A percentile compares a stretch with the other conserved stretches of the same genome.
phyloP scores from a whole-genome alignment of 73 alveolate genomes.

The Paramecium pentaurelia region DNA sequence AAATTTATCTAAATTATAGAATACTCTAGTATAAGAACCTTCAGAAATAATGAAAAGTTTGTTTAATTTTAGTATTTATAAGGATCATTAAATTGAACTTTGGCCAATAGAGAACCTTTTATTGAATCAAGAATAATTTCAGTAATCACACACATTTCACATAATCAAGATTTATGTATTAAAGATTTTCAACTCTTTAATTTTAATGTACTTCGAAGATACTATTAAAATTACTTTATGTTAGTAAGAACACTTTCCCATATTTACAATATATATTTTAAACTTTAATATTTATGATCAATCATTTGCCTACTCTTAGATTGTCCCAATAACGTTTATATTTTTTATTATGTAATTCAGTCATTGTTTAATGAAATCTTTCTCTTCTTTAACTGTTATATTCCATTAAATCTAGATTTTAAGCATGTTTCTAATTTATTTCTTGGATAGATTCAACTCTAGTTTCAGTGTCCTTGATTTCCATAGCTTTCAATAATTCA shows the following conservation, averaged over 20 bases:
- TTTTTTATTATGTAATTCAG: conserved; percentile 29
- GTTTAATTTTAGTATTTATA: conserved; percentile 87
- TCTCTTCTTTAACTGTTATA: not conserved
- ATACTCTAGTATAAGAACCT: conserved; percentile 92
- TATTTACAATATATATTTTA: not conserved
- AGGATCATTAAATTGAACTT: conserved; percentile 95
- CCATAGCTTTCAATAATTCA: not conserved
- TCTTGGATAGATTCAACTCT: conserved; percentile 22
- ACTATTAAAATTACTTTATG: conserved; percentile 58
- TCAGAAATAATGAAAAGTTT: conserved; percentile 93
- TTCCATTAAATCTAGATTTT: not conserved
- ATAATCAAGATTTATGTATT: conserved; percentile 56
- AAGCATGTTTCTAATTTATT: not conserved
- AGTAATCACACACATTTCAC: conserved; percentile 67
- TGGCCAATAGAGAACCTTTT: conserved; percentile 94
- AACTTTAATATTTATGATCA: not conserved
- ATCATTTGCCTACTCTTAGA: not conserved
- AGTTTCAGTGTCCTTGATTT: not conserved
- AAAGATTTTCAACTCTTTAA: conserved; percentile 54
- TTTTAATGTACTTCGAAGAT: conserved; percentile 54
- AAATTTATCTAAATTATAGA: conserved; percentile 83
- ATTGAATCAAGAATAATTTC: conserved; percentile 95
- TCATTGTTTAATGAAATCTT: not conserved
- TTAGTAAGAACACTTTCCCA: conserved; percentile 51
- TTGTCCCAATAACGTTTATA: not conserved